Evolutionary conservation across 306 rosid species (phyloP), one percentile per base, ranked within the genome.

Genomic region (Trifolium repens): DNA sequence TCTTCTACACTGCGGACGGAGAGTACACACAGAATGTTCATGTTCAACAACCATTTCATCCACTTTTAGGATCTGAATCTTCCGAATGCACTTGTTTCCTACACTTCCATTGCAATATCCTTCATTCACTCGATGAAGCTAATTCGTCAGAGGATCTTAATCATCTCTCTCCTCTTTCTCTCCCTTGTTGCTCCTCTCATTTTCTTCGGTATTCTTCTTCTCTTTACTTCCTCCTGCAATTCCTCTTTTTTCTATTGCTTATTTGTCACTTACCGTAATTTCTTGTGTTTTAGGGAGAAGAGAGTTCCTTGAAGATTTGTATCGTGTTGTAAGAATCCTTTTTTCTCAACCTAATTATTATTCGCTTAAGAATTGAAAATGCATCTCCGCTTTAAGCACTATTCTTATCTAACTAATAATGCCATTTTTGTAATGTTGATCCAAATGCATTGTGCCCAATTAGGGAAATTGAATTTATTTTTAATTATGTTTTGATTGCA

Each of bases 121-220:
- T 7, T 43, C 49, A 4, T 9, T 9, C 49, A 9, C 13, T 3
- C 14, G 81, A 93, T 93, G 98, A 93, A 82, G 88, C 86, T 80
- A n/a, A 46, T 84, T 77, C 92, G 88, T 83, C 93, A 96, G 64
- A 91, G 98, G 96, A 89, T 83, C 76, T 72, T 91, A 60, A 84
- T 93, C 88, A 97, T 93, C 90, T 77, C 84, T 83, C 73, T 93
- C 55, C 91, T 93, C 9, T 88, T 82, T 53, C 32, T 91, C 80
- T 87, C 97, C 82, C 92, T 93, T 74, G 24, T 91, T 58, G 89
- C 92, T 87, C 98, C 98, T 64, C 77, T 93, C 69, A 22, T 89
- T 75, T 85, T 93, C 24, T 44, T 78, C 49, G 96, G 98, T 93
- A 84, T 30, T 26, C 1, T 30, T 16, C 22, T 7, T 53, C 34